Percentiles rank a stretch among this genome's conserved stretches.
Conservation (phyloP, 2,329 filamentous ascomycete species). For the Leptographium wingfieldii region DNA sequence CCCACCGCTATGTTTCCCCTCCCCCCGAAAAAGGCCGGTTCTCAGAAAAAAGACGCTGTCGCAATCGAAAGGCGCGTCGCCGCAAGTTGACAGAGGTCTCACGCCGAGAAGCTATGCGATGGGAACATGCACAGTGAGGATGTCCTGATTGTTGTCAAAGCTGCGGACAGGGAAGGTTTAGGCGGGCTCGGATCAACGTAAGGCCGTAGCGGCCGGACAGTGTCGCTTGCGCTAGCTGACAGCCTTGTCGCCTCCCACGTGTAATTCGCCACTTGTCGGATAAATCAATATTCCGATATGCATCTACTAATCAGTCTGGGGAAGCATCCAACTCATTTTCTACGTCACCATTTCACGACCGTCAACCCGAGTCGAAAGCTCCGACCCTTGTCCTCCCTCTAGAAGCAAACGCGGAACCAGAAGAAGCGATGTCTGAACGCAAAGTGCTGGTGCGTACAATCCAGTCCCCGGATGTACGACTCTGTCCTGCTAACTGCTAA, state of each 20-base stretch:
- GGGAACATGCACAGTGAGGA: background rate
- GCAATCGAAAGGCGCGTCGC: background rate
- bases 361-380: too few relatives aligned
- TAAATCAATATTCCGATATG: too few relatives aligned
- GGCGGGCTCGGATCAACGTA: background rate
- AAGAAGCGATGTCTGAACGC: conserved; percentile 27
- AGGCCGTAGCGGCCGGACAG: background rate
- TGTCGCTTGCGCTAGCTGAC: background rate
- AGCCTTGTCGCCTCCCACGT: background rate
- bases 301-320: too few relatives aligned
- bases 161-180: background rate
- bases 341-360: too few relatives aligned
- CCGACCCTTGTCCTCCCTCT: background rate
- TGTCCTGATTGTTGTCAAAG: background rate
- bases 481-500: background rate
- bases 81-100: background rate
- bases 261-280: too few relatives aligned
- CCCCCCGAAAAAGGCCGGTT: background rate
- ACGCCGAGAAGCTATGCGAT: background rate
- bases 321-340: too few relatives aligned
- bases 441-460: conserved; percentile 22
- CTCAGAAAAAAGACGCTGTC: background rate
- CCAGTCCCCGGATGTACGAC: too few relatives aligned
- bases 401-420: background rate
- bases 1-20: background rate